phyloP scores from a whole-genome alignment of 164 flowering plant genomes.

The Piper longum region DNA sequence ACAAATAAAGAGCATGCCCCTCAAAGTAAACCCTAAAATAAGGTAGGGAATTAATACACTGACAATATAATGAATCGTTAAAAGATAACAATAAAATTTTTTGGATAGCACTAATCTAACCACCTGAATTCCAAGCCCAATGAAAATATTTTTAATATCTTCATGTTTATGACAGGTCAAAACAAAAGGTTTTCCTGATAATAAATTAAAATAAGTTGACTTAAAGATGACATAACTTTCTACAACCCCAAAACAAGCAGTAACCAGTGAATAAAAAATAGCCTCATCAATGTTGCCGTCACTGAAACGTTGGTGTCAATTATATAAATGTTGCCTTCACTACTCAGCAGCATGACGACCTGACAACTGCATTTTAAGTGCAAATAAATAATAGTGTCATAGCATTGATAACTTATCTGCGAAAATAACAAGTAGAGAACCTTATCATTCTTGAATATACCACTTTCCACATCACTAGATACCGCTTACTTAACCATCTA shows the following conservation, averaged over 20 bases:
- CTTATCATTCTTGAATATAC: background rate
- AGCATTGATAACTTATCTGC: background rate
- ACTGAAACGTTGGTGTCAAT: slow-evolving; percentile 18
- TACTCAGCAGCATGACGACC: slow-evolving; percentile 41
- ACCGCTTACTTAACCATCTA: background rate
- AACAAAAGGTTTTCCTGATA: slow-evolving; percentile 29
- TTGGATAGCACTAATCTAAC: slow-evolving; percentile 34
- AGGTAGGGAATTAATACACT: background rate
- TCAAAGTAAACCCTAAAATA: slow-evolving; percentile 34
- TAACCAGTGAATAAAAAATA: background rate
- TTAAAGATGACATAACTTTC: background rate
- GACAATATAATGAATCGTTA: background rate
- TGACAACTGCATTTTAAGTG: slow-evolving; percentile 30
- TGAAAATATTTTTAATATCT: slow-evolving; percentile 39
- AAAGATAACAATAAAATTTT: background rate
- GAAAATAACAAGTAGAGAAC: background rate
- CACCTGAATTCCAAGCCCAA: slow-evolving; percentile 57
- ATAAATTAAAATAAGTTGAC: slow-evolving; percentile 3
- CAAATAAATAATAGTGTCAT: background rate
- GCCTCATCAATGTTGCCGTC: slow-evolving; percentile 38
- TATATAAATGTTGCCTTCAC: slow-evolving; percentile 40
- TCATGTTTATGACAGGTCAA: slow-evolving; percentile 37
- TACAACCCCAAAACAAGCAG: background rate
- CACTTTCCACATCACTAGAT: background rate
- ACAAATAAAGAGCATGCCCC: slow-evolving; percentile 24